phyloP scores from a whole-genome alignment of 2,329 filamentous ascomycete species.

The Niveomyces coronatus region DNA sequence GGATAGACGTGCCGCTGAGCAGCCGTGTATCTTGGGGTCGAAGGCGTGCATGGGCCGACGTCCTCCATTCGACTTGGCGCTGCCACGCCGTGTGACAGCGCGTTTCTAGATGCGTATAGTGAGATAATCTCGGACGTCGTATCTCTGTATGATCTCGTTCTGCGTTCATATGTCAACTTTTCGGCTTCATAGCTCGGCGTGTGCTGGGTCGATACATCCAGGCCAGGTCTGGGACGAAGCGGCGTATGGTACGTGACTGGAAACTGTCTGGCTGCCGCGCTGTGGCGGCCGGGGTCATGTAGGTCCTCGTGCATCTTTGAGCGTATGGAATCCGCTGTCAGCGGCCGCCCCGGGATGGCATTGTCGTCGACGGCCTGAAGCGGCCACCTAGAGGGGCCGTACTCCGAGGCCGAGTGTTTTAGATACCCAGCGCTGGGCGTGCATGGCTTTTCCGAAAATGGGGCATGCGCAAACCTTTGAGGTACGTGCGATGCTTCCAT shows the following conservation, averaged over 20 bases:
- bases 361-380: slow-evolving; percentile 6
- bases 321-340: not conserved
- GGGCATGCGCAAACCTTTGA: too few relatives aligned
- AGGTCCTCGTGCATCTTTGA: not conserved
- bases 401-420: not conserved
- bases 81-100: not conserved
- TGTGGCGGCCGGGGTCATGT: not conserved
- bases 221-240: slow-evolving; percentile 19
- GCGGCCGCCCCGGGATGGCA: not conserved
- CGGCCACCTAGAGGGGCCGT: slow-evolving; percentile 1
- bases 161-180: slow-evolving; percentile 30
- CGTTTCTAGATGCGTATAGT: slow-evolving; percentile 35
- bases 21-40: not conserved
- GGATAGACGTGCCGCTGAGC: slow-evolving; percentile 1
- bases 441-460: too few relatives aligned
- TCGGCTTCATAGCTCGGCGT: slow-evolving; percentile 22
- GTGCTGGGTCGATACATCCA: slow-evolving; percentile 21
- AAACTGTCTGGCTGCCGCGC: not conserved
- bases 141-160: slow-evolving; percentile 39
- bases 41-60: not conserved
- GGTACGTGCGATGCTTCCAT: too few relatives aligned
- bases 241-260: slow-evolving; percentile 21
- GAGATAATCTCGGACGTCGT: slow-evolving; percentile 45
- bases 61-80: not conserved
- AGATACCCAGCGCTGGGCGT: too few relatives aligned